These are phyloP conservation scores for Leptodermis oblonga DNA, from an alignment of 257 asterid species.

Conservation along the genomic window DNA sequence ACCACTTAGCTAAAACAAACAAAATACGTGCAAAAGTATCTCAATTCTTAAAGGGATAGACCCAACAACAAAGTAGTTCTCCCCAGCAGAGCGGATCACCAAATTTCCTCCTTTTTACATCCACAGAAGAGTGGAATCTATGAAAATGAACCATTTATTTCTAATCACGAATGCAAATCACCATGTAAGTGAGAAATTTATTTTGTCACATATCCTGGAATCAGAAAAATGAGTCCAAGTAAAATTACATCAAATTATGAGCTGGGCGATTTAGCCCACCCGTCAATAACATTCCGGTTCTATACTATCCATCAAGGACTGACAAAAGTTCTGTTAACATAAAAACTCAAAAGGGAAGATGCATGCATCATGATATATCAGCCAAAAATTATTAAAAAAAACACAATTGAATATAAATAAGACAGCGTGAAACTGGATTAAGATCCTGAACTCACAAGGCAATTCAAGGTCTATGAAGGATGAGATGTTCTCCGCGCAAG, in stretches of 20 bases:
- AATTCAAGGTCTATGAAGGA: conserved; percentile 88
- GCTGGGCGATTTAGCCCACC: too few species aligned
- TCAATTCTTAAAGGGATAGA: not conserved
- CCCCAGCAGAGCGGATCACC: not conserved
- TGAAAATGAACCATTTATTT: not conserved
- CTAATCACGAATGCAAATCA: not conserved
- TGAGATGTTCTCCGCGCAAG: conserved; percentile 77
- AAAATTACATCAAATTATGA: not conserved
- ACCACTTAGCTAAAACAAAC: not conserved
- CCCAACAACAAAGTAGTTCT: not conserved
- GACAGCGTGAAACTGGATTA: not conserved
- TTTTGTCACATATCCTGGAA: not conserved
- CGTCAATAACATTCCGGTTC: not conserved
- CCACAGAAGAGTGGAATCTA: too few species aligned
- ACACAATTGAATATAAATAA: not conserved
- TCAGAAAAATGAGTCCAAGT: not conserved
- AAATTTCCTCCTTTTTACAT: too few species aligned
- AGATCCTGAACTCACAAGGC: conserved; percentile 43
- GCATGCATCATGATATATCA: not conserved
- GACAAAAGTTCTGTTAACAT: not conserved
- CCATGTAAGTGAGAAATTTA: not conserved
- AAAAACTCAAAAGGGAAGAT: not conserved
- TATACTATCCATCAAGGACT: not conserved
- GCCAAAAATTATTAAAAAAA: not conserved
- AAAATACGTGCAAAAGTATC: not conserved